phyloP scores from a whole-genome alignment of 305 asterid genomes.

The Petunia hybrid region DNA sequence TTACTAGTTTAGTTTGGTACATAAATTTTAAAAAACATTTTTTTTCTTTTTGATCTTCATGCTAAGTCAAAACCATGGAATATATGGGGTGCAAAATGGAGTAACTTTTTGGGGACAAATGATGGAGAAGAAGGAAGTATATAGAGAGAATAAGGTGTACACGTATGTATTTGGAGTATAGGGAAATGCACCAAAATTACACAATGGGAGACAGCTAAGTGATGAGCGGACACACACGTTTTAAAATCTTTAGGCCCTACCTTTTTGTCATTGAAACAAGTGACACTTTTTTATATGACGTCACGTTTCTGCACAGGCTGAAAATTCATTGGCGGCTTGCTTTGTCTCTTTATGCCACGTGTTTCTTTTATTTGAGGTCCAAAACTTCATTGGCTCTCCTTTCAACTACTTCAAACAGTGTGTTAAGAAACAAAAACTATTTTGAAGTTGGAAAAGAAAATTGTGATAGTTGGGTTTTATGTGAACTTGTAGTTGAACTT shows the following conservation, averaged over 20 bases:
- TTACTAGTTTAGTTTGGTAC: too few species aligned
- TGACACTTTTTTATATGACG: conserved; percentile 28
- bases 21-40: too few species aligned
- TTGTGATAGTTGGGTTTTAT: not conserved
- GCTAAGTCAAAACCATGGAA: too few species aligned
- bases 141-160: not conserved
- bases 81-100: too few species aligned
- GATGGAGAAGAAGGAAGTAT: not conserved
- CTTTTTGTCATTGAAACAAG: not conserved
- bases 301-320: conserved; percentile 28
- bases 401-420: not conserved
- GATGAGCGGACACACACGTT: conserved; percentile 5
- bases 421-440: not conserved
- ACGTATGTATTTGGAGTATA: conserved; percentile 5
- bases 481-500: too few species aligned
- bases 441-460: not conserved
- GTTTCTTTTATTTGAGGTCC: not conserved
- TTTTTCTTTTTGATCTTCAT: too few species aligned
- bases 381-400: not conserved
- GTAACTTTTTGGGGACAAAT: not conserved
- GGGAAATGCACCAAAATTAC: not conserved
- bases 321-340: conserved; percentile 38
- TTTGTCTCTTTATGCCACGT: conserved; percentile 29
- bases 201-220: conserved; percentile 28
- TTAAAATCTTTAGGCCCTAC: not conserved